Percentiles rank a stretch among this genome's conserved stretches.
Conservation (phyloP, 2,329 filamentous ascomycete genomes). For the Trichoderma atroviride region DNA sequence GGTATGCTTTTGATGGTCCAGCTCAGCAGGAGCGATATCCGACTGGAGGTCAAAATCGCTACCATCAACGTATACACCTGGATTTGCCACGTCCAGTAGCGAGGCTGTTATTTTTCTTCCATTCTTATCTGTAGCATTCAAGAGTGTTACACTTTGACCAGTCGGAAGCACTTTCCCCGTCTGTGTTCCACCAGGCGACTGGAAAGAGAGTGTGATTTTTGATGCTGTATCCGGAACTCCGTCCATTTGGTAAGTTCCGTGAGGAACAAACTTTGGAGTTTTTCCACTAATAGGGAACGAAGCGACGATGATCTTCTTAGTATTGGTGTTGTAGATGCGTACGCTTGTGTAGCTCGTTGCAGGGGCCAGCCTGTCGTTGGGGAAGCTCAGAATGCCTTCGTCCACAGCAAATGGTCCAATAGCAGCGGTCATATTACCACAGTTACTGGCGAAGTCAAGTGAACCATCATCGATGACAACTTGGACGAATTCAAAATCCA, state of each 20-base stretch:
- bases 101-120: background rate
- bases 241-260: background rate
- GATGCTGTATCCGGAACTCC: slow-evolving; percentile 9
- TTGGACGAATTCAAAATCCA: slow-evolving; percentile 6
- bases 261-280: background rate
- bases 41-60: background rate
- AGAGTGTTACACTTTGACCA: background rate
- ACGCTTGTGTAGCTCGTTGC: background rate
- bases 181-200: background rate
- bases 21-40: background rate
- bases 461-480: slow-evolving; percentile 3
- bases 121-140: background rate
- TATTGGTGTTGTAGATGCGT: slow-evolving; percentile 11
- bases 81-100: background rate
- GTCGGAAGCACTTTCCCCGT: background rate
- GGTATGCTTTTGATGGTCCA: background rate
- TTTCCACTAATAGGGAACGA: background rate
- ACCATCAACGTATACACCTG: background rate
- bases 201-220: background rate
- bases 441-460: slow-evolving; percentile 3
- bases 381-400: background rate
- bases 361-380: background rate
- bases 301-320: background rate
- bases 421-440: slow-evolving; percentile 1
- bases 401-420: slow-evolving; percentile 10